Evolutionary conservation across 2,329 filamentous ascomycete genomes (phyloP).

Genomic region (Pseudopithomyces maydicus): DNA sequence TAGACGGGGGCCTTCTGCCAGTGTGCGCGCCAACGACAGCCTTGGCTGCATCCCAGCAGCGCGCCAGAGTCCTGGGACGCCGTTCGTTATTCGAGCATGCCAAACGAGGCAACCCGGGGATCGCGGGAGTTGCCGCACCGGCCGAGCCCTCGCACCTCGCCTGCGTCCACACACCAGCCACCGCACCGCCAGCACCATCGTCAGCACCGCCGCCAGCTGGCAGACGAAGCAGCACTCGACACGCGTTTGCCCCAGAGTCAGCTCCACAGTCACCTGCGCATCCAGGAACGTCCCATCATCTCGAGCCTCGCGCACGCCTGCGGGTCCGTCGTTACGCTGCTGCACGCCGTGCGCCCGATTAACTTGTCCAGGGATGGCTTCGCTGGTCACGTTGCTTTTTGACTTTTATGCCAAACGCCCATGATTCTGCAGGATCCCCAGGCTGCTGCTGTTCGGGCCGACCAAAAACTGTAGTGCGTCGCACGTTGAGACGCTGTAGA

Average conservation of each 20-base stretch:
- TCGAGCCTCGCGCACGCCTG: not conserved
- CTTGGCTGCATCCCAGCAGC: conserved; percentile 2
- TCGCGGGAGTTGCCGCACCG: not conserved
- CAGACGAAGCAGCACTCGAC: conserved; percentile 4
- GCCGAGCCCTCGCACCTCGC: not conserved
- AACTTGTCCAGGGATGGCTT: not conserved
- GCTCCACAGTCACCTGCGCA: not conserved
- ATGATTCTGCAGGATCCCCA: not conserved
- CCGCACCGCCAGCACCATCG: not conserved
- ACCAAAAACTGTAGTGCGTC: not conserved
- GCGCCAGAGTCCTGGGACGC: not conserved
- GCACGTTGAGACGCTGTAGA: not conserved
- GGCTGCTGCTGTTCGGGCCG: not conserved
- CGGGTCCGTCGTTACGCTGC: not conserved
- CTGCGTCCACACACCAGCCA: too few relatives aligned
- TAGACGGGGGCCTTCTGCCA: not conserved
- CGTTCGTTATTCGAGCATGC: not conserved
- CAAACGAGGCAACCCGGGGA: conserved; percentile 7
- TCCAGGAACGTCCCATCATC: not conserved
- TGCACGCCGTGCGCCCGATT: not conserved
- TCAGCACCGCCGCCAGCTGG: not conserved
- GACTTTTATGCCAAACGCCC: not conserved
- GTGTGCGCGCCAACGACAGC: not conserved
- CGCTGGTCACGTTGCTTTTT: conserved; percentile 1
- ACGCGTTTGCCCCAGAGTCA: not conserved